Base-by-base conservation (phyloP, 1,284 basidiomycete genomes). In the Tylopilus sp. region DNA sequence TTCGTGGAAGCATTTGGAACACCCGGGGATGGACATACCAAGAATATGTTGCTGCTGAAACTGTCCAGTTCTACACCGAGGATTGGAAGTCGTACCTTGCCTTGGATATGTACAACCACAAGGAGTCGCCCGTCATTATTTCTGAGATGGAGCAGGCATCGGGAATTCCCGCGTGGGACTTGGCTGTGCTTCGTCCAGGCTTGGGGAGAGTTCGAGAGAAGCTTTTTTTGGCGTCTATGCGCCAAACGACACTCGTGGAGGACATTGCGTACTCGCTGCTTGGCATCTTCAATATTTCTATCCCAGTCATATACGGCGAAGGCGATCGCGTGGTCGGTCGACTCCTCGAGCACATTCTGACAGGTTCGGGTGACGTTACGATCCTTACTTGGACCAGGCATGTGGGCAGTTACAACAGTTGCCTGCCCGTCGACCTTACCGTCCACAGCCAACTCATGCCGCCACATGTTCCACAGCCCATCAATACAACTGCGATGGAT, bases 1-100 rank as follows among this genome's bases (percentile, higher is more conserved):
- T 60, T 4, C 8, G 15, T 7, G 4, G 3, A 15, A 60, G 59
- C 20, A 52, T 45, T 7, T 60, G 56, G 58, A 59, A 61, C 25
- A 48, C 50, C 17, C 46, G 58, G 0, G 58, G 17, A 8, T 55
- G 57, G 56, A 58, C 57, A 1, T 48, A 50, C 6, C 57, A 55
- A n/a, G 56, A 57, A 35, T 59, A 48, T 10, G 14, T 22, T 1
- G 50, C 48, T 2, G 51, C n/a, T n/a, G n/a, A n/a, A n/a, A n/a
- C n/a, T n/a, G n/a, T n/a, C n/a, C n/a, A n/a, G n/a, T n/a, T n/a
- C n/a, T n/a, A n/a, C n/a, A n/a, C n/a, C n/a, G n/a, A n/a, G n/a
- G n/a, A n/a, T n/a, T n/a, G n/a, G n/a, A n/a, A n/a, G n/a, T n/a
- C n/a, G n/a, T n/a, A n/a, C n/a, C n/a, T n/a, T n/a, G n/a, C n/a